Evolutionary conservation across 495 filamentous ascomycete genomes (phyloP).

Genomic region (Chaetomidium leptoderma): DNA sequence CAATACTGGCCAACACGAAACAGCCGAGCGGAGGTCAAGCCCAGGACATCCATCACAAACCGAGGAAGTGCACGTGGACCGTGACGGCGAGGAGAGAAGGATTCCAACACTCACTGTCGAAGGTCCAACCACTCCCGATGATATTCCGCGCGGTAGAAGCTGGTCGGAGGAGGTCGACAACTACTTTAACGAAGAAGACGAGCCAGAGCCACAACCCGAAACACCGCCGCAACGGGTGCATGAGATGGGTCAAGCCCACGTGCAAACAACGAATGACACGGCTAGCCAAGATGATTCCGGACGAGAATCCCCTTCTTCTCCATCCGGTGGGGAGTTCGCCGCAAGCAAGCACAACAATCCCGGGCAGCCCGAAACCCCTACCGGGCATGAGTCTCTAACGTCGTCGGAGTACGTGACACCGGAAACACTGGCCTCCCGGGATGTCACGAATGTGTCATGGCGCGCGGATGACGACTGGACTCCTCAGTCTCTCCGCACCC

Average conservation of each 20-base stretch:
- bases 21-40: not conserved
- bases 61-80: not conserved
- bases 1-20: not conserved
- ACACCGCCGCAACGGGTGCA: not conserved
- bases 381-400: not conserved
- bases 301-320: slow-evolving; percentile 1
- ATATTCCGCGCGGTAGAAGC: not conserved
- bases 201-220: not conserved
- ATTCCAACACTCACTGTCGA: not conserved
- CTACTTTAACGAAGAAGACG: slow-evolving; percentile 5
- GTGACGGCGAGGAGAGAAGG: not conserved
- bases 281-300: not conserved
- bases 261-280: not conserved
- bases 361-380: slow-evolving; percentile 20
- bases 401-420: slow-evolving; percentile 10
- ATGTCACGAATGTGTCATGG: slow-evolving; percentile 7
- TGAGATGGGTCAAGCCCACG: not conserved
- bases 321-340: not conserved
- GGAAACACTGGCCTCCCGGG: not conserved
- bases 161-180: slow-evolving; percentile 10
- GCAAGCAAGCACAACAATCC: slow-evolving; percentile 8
- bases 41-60: not conserved
- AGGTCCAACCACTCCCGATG: not conserved
- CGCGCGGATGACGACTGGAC: slow-evolving; percentile 12
- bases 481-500: slow-evolving; percentile 24